Evolutionary conservation across 176 grass and related monocot genomes (phyloP), one percentile per base, ranked within the genome.

Genomic region (Ananas comosus): DNA sequence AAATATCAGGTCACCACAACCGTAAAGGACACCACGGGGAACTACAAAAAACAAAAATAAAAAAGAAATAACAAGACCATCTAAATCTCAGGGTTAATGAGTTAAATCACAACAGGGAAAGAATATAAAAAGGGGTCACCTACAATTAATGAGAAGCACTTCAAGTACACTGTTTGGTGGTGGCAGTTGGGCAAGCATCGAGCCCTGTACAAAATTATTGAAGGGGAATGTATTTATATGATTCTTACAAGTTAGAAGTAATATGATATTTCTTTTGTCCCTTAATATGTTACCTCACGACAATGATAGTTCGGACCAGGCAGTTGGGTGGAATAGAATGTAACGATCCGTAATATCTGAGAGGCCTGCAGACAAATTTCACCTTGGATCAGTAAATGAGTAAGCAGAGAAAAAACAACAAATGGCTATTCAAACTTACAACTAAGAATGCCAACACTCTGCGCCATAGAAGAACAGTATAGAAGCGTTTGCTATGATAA

Each of bases 291-390:
- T 78, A 99, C 94, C 94, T 93, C 94, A 70, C 77, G 90, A 66
- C 94, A 99, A 65, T 93, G 94, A 75, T 93, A 99, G 69, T 99
- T 99, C 49, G 94, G 94, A 70, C 94, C 94, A 80, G 94, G 94
- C 70, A 99, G 89, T 76, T 93, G 90, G 58, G 94, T 99, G 78
- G 94, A 88, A 74, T 93, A 99, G 82, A 99, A 99, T 17, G 94
- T 93, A 53, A 93, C 18, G 57, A 99, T 93, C 53, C 90, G 77
- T 49, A 93, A 80, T 73, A 84, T 63, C 54, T 99, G 94, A 51
- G 77, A 99, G 78, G 87, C 80, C 94, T 99, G 80, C 11, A 83
- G 50, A 74, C 21, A 72, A 63, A 53, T 22, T 61, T 19, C 2
- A 59, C 14, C 0, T 66, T 1, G 12, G 27, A 66, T 42, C 4